phyloP scores from a whole-genome alignment of 805 yeast species.

The Starmerella davenportii region DNA sequence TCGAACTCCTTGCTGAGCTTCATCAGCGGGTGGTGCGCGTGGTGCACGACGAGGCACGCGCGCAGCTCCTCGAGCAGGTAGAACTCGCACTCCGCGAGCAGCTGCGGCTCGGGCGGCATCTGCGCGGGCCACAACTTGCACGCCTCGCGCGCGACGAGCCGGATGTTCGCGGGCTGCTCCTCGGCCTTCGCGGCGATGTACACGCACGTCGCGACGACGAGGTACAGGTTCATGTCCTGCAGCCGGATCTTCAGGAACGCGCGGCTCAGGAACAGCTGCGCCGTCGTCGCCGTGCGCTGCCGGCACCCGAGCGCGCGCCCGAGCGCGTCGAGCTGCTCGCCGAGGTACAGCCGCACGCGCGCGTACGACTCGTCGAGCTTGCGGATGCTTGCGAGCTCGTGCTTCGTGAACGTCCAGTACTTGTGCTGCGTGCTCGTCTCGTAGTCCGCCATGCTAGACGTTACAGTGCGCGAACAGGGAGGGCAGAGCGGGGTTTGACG shows the following conservation, averaged over 20 bases:
- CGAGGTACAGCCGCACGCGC: slow-evolving; percentile 43
- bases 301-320: slow-evolving; percentile 65
- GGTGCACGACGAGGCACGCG: slow-evolving; percentile 26
- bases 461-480: too few species aligned
- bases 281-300: slow-evolving; percentile 73
- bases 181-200: slow-evolving; percentile 87
- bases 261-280: slow-evolving; percentile 68
- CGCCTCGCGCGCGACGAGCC: slow-evolving; percentile 69
- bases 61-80: slow-evolving; percentile 72
- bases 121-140: slow-evolving; percentile 87
- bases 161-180: slow-evolving; percentile 85
- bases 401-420: slow-evolving; percentile 65
- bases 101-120: slow-evolving; percentile 77
- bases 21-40: slow-evolving; percentile 26
- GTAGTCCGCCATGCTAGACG: slow-evolving; percentile 50
- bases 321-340: slow-evolving; percentile 50
- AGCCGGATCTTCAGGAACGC: slow-evolving; percentile 43
- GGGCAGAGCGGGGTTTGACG: too few species aligned
- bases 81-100: slow-evolving; percentile 88
- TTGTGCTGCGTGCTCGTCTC: slow-evolving; percentile 72
- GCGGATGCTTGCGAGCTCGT: slow-evolving; percentile 30
- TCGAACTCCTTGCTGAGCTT: slow-evolving; percentile 36
- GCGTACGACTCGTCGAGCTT: slow-evolving; percentile 22
- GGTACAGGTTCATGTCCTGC: slow-evolving; percentile 66
- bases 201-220: slow-evolving; percentile 65